Conservation (phyloP, 2,329 filamentous ascomycete species). For the Alternaria ventricosa region DNA sequence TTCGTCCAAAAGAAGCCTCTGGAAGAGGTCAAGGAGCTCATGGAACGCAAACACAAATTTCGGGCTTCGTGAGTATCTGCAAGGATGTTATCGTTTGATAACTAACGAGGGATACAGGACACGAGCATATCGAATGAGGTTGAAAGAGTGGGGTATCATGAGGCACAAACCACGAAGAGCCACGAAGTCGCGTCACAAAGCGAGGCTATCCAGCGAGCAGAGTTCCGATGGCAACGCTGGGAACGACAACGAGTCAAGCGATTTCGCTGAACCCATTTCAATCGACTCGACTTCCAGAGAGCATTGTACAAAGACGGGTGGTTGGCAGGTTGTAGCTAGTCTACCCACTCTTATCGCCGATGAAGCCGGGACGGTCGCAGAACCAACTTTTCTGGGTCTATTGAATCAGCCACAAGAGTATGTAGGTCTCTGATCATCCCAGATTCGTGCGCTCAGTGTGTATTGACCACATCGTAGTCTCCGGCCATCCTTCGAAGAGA, state of each 20-base stretch:
- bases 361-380: not conserved
- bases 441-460: not conserved
- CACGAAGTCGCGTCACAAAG: slow-evolving; percentile 2
- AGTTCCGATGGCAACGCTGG: slow-evolving; percentile 4
- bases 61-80: slow-evolving; percentile 40
- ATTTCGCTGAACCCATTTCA: slow-evolving; percentile 4
- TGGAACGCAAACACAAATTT: slow-evolving; percentile 43
- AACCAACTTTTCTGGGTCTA: slow-evolving; percentile 17
- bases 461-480: slow-evolving; percentile 15
- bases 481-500: slow-evolving; percentile 11
- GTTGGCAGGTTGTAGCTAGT: slow-evolving; percentile 15
- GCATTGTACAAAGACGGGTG: slow-evolving; percentile 4
- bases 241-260: slow-evolving; percentile 11
- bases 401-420: slow-evolving; percentile 18
- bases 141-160: slow-evolving; percentile 46
- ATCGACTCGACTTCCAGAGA: not conserved
- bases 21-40: slow-evolving; percentile 41
- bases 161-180: slow-evolving; percentile 26
- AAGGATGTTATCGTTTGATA: not conserved
- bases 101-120: slow-evolving; percentile 28
- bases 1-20: slow-evolving; percentile 43
- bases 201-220: not conserved
- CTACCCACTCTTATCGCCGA: not conserved
- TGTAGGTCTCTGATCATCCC: not conserved
- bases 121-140: slow-evolving; percentile 46